Evolutionary conservation across 768 basidiomycete species (phyloP), one percentile per base, ranked within the genome.

Genomic region (Rhizopogon vesiculosus): DNA sequence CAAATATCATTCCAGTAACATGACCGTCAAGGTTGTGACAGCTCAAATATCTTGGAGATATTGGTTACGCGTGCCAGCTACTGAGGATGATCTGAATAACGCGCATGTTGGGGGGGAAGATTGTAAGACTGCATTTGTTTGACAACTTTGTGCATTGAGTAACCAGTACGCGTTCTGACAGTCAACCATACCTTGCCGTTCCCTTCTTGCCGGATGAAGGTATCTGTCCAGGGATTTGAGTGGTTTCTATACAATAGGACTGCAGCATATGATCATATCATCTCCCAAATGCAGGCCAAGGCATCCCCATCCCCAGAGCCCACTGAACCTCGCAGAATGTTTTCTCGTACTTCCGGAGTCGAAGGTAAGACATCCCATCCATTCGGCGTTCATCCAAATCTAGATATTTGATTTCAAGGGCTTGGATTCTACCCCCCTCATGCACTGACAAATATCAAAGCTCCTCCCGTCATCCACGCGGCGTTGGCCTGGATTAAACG

Each of bases 231-330:
- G 61, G 96, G 96, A 16, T 77, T 94, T 43, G 94, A 98, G 68
- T 94, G 91, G 87, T 92, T 92, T 68, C 63, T 98, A 42, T 97
- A 91, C 71, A 98, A 98, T 71, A 78, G 85, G 46, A 95, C 92
- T 3, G 82, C 91, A 3, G 86, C 93, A 3, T 98, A 88, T 70
- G 93, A 98, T 65, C 79, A 83, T 52, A 93, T 98, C 51, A 72
- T 96, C 18, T 79, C 87, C 10, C 83, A 89, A 64, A 84, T 94
- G 79, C 80, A 82, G 56, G 72, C 68, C 19, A 74, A 66, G 35
- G 42, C 56, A 15, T 50, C 58, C 0, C 35, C 58, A 5, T 35
- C 40, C 51, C 35, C 64, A 3, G 62, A 57, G n/a, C 57, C 46
- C 28, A 56, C 72, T 42, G 76, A 67, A 49, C 67, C 72, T 50